Percentiles rank a stretch among this genome's conserved stretches.
phyloP scores from a whole-genome alignment of 164 flowering plant genomes.

The Stephania japonica region DNA sequence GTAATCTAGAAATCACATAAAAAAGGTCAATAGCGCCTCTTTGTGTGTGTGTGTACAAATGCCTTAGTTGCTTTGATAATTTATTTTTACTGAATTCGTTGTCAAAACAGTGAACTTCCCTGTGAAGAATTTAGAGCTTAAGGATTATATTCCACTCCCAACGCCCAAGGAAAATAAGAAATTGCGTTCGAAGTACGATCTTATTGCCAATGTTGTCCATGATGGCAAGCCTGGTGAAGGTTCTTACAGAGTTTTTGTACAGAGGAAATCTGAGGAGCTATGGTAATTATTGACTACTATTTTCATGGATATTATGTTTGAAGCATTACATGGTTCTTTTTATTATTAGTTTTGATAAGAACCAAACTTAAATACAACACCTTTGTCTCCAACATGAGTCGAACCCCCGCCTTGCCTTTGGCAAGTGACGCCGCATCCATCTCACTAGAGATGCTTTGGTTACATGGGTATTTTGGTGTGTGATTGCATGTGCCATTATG shows the following conservation, averaged over 20 bases:
- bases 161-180: constrained; percentile 53
- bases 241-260: constrained; percentile 86
- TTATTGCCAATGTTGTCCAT: constrained; percentile 94
- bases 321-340: not conserved
- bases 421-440: no score
- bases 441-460: no score
- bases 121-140: constrained; percentile 91
- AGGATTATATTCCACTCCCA: constrained; percentile 91
- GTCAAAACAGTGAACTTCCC: constrained; percentile 77
- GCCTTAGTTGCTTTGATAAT: not conserved
- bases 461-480: no score
- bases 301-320: not conserved
- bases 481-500: not conserved
- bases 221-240: constrained; percentile 99
- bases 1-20: no score
- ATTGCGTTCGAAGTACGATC: constrained; percentile 75
- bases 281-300: constrained; percentile 37
- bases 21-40: no score
- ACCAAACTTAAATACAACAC: no score
- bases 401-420: no score
- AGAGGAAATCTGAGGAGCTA: constrained; percentile 93
- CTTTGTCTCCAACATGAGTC: no score
- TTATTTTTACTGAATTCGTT: constrained; percentile 1
- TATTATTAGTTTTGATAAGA: no score
- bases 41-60: not conserved